Conservation (phyloP, 2,329 filamentous ascomycete species). For the Clarireedia monteithiana region DNA sequence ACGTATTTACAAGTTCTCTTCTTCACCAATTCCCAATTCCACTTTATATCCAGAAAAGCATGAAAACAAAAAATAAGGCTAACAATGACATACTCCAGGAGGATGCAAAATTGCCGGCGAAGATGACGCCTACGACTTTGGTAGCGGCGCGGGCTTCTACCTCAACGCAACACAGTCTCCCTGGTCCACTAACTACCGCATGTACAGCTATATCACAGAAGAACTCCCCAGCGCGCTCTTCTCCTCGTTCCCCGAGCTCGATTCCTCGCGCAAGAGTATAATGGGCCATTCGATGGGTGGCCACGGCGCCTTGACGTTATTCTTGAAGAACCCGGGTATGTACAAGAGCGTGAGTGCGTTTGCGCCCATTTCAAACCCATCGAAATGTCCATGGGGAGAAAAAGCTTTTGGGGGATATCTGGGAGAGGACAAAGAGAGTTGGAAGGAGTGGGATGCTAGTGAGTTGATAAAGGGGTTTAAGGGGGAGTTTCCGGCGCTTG, state of each 20-base stretch:
- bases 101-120: slow-evolving; percentile 76
- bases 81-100: slow-evolving; percentile 34
- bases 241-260: slow-evolving; percentile 62
- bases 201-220: slow-evolving; percentile 86
- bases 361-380: slow-evolving; percentile 82
- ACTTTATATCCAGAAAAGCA: not conserved
- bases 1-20: slow-evolving; percentile 27
- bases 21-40: not conserved
- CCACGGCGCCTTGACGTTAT: slow-evolving; percentile 87
- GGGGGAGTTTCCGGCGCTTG: slow-evolving; percentile 62
- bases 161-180: slow-evolving; percentile 73
- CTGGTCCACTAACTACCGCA: slow-evolving; percentile 74
- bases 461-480: slow-evolving; percentile 77
- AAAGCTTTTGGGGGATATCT: slow-evolving; percentile 94
- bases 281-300: slow-evolving; percentile 97
- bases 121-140: slow-evolving; percentile 87
- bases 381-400: slow-evolving; percentile 82
- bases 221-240: slow-evolving; percentile 81
- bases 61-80: not conserved
- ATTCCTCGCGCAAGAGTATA: slow-evolving; percentile 66
- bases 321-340: slow-evolving; percentile 81
- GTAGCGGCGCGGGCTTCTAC: slow-evolving; percentile 89
- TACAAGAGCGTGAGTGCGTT: slow-evolving; percentile 89
- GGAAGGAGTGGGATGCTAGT: slow-evolving; percentile 87
- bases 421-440: slow-evolving; percentile 66